Evolutionary conservation across 2,329 filamentous ascomycete genomes (phyloP), one percentile per base, ranked within the genome.

Genomic region (Ascochyta pisi): DNA sequence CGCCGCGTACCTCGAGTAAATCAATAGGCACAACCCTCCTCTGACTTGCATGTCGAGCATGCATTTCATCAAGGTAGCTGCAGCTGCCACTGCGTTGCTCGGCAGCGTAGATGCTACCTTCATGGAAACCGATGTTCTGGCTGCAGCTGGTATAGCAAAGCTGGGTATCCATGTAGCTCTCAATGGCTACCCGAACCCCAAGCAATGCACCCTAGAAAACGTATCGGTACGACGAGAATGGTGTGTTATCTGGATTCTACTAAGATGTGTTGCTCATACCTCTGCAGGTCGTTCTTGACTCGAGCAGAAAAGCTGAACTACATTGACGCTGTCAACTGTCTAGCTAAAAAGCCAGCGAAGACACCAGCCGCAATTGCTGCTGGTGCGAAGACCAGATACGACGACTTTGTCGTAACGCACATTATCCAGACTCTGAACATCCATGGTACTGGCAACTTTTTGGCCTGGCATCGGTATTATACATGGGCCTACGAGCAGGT

Each of bases 201-300:
- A 59, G 15, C 65, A 58, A 22, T 79, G 77, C 59, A 78, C 68
- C 0, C 52, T 77, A 15, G 52, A 70, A 6, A 81, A 77, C 52
- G 73, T 73, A 1, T 66, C 68, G 3, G 64, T 79, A 4, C 70
- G 80, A 43, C 68, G 69, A 59, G 79, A 82, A 69, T 82, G 80
- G 80, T 78, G 42, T 39, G 63, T 59, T 23, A 9, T 27, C 26
- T 27, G 6, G 7, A 6, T 27, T 27, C 2, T 27, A 9, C 6
- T 27, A 27, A 6, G 9, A 27, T 7, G 7, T 7, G 6, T 9
- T 27, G 26, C 26, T 27, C 9, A 27, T 9, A 27, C 26, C 26
- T 3, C 7, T 27, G 9, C 31, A 71, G 68, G 68, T 61, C 64
- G 16, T 44, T 41, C 3, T 56, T 73, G 5, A 45, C 46, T 1